Evolutionary conservation across 306 rosid species (phyloP).

Genomic region (Gillenia trifoliata): DNA sequence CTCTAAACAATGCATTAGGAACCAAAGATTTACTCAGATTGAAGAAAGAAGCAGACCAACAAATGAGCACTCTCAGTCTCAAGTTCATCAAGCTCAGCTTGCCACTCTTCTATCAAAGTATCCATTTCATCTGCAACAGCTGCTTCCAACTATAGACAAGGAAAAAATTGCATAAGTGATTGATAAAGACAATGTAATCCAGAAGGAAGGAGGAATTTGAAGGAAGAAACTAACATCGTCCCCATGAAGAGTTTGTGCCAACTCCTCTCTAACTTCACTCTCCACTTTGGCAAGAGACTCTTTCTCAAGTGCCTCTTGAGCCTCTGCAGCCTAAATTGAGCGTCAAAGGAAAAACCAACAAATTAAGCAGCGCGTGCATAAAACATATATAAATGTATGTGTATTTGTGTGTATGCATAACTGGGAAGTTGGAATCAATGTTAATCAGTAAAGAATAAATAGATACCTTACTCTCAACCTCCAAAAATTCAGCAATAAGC

Average conservation of each 20-base stretch:
- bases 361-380: not conserved
- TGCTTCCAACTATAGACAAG: constrained; percentile 65
- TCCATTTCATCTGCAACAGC: constrained; percentile 83
- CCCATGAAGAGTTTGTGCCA: constrained; percentile 60
- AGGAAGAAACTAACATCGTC: constrained; percentile 65
- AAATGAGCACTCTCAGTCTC: constrained; percentile 84
- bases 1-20: constrained; percentile 10
- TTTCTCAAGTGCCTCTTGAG: constrained; percentile 96
- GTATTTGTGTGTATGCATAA: no score
- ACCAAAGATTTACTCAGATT: constrained; percentile 24
- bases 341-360: constrained; percentile 29
- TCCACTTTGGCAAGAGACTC: constrained; percentile 90
- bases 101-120: constrained; percentile 74
- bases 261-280: constrained; percentile 84
- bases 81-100: constrained; percentile 72
- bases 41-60: constrained; percentile 62
- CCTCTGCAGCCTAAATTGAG: constrained; percentile 94
- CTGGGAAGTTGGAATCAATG: not conserved
- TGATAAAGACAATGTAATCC: constrained; percentile 8
- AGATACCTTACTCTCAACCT: constrained; percentile 93
- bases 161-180: constrained; percentile 28
- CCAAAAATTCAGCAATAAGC: constrained; percentile 74
- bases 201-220: constrained; percentile 10
- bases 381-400: not conserved
- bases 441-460: constrained; percentile 1